These are phyloP conservation scores for Baeospora myosura DNA, from an alignment of 1,284 basidiomycete species.

Conservation along the genomic window DNA sequence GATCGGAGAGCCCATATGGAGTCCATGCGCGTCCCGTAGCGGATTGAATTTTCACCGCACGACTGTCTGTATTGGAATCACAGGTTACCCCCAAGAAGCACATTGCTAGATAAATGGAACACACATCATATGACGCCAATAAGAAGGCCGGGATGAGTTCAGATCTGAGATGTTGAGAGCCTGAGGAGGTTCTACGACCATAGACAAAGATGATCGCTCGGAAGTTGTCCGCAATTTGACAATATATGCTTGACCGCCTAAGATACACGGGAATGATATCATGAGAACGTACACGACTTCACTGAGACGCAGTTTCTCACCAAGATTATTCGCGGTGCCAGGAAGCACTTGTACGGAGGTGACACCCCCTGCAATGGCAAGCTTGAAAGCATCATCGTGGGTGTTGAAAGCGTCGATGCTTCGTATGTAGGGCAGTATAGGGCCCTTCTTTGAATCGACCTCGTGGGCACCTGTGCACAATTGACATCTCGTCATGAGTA, in stretches of 20 bases:
- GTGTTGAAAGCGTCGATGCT: constrained; percentile 43
- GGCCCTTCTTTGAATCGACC: constrained; percentile 29
- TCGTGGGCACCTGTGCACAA: not conserved
- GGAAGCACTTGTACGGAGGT: constrained; percentile 40
- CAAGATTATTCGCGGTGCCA: constrained; percentile 53
- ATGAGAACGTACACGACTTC: not conserved
- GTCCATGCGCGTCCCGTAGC: constrained; percentile 27
- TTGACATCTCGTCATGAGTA: constrained; percentile 13
- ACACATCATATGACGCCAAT: constrained; percentile 51
- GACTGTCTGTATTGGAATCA: not conserved
- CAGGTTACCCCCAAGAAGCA: constrained; percentile 33
- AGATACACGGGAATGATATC: too few relatives aligned
- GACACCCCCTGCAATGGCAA: constrained; percentile 39
- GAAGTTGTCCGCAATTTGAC: constrained; percentile 54
- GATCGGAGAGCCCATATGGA: not conserved
- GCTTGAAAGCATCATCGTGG: constrained; percentile 39
- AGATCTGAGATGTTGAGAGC: constrained; percentile 36
- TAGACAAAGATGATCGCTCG: constrained; percentile 47
- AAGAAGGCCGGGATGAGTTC: constrained; percentile 22
- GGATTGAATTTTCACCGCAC: not conserved
- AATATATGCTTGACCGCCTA: constrained; percentile 59
- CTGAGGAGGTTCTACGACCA: constrained; percentile 55
- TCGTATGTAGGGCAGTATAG: constrained; percentile 44
- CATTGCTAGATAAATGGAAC: not conserved
- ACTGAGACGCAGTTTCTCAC: constrained; percentile 19